phyloP scores from a whole-genome alignment of 1,284 basidiomycete species.

The Takashimella tepidaria region DNA sequence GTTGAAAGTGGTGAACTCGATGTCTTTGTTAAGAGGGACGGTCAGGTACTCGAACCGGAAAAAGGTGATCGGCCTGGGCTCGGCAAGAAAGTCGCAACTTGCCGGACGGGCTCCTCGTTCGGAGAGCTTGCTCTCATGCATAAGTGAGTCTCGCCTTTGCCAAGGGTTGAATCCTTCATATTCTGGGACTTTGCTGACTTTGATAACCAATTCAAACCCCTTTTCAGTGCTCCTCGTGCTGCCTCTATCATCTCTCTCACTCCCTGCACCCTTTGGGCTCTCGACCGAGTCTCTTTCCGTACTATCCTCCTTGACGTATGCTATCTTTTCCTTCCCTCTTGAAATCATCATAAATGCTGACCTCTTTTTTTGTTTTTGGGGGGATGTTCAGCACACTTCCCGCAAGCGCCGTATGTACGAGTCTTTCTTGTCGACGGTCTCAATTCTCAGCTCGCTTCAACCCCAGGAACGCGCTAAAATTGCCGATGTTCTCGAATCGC shows the following conservation, averaged over 20 bases:
- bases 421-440: slow-evolving; percentile 86
- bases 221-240: slow-evolving; percentile 75
- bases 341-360: slow-evolving; percentile 6
- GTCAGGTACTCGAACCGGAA: slow-evolving; percentile 50
- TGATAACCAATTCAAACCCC: not conserved
- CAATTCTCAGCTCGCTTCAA: slow-evolving; percentile 77
- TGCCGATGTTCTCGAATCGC: slow-evolving; percentile 86
- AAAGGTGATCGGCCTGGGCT: slow-evolving; percentile 54
- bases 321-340: slow-evolving; percentile 32
- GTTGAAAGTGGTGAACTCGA: slow-evolving; percentile 86
- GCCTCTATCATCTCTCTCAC: slow-evolving; percentile 86
- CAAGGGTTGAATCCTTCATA: too few relatives aligned
- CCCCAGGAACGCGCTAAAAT: slow-evolving; percentile 91
- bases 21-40: slow-evolving; percentile 66
- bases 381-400: slow-evolving; percentile 62
- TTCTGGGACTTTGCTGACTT: not conserved
- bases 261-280: slow-evolving; percentile 81
- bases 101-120: slow-evolving; percentile 80
- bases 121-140: slow-evolving; percentile 98
- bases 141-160: slow-evolving; percentile 51
- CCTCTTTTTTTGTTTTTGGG: not conserved
- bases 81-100: slow-evolving; percentile 79
- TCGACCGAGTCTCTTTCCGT: slow-evolving; percentile 96
- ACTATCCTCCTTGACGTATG: slow-evolving; percentile 78
- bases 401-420: slow-evolving; percentile 91